phyloP scores from a whole-genome alignment of 2,329 filamentous ascomycete genomes.

The Fusarium nodosum region DNA sequence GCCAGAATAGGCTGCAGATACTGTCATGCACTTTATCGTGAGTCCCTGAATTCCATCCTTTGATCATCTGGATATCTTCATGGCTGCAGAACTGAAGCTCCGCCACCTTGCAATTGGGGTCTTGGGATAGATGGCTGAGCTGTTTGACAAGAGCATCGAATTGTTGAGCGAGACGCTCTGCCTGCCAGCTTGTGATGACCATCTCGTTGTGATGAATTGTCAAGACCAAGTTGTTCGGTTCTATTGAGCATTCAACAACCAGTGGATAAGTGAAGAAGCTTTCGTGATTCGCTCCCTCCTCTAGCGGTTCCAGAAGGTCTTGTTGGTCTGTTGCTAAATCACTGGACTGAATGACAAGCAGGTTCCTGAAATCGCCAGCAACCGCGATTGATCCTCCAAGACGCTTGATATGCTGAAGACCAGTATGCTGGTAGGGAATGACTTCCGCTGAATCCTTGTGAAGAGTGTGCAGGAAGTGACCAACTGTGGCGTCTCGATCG shows the following conservation, averaged over 20 bases:
- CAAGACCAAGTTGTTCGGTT: slow-evolving; percentile 13
- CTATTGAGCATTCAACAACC: slow-evolving; percentile 43
- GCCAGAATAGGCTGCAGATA: slow-evolving; percentile 28
- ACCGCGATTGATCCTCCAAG: slow-evolving; percentile 27
- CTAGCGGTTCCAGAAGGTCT: slow-evolving; percentile 15
- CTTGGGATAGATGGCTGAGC: slow-evolving; percentile 19
- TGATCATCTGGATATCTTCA: slow-evolving; percentile 33
- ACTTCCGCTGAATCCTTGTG: slow-evolving; percentile 24
- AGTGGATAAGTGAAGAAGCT: slow-evolving; percentile 48
- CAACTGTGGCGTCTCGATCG: background rate
- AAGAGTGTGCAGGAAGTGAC: slow-evolving; percentile 2
- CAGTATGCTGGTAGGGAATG: slow-evolving; percentile 50
- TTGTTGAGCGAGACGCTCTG: slow-evolving; percentile 27
- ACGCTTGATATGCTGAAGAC: slow-evolving; percentile 51
- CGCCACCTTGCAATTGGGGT: slow-evolving; percentile 9
- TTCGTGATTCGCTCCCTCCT: slow-evolving; percentile 13
- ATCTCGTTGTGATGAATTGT: slow-evolving; percentile 30
- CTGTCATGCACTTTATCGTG: background rate
- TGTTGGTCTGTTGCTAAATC: background rate
- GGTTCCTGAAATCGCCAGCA: slow-evolving; percentile 46
- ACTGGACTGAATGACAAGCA: slow-evolving; percentile 50
- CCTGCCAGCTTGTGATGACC: slow-evolving; percentile 31
- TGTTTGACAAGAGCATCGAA: slow-evolving; percentile 38
- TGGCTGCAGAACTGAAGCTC: slow-evolving; percentile 30
- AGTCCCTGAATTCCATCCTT: slow-evolving; percentile 15